Percentiles rank a stretch among this genome's conserved stretches.
phyloP scores from a whole-genome alignment of 495 filamentous ascomycete genomes.

The Neurospora cerealis region DNA sequence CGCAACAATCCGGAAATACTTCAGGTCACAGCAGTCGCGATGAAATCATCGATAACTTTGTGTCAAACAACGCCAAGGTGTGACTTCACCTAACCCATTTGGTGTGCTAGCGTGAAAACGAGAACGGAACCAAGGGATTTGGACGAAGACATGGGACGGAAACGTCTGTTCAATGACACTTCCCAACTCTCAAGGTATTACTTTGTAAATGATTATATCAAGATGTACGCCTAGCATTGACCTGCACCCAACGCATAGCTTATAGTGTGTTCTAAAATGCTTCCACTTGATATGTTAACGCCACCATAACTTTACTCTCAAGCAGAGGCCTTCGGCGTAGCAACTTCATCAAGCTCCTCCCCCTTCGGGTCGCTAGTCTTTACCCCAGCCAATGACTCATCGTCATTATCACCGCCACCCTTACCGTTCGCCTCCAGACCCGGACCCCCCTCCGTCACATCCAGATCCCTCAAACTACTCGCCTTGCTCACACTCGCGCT shows the following conservation, averaged over 20 bases:
- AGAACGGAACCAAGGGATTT: background rate
- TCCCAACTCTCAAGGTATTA: background rate
- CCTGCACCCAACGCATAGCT: background rate
- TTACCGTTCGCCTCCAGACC: background rate
- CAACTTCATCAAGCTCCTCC: conserved; percentile 16
- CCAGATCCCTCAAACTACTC: conserved; percentile 30
- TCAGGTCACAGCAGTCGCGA: background rate
- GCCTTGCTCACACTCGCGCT: conserved; percentile 59
- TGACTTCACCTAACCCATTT: background rate
- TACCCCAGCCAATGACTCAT: conserved; percentile 16
- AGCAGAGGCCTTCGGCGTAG: background rate
- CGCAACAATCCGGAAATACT: background rate
- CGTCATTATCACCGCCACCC: conserved; percentile 6
- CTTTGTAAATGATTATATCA: background rate
- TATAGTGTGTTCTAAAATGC: background rate
- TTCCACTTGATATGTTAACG: background rate
- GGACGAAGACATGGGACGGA: background rate
- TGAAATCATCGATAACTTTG: background rate
- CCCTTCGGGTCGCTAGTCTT: conserved; percentile 23
- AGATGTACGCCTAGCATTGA: background rate
- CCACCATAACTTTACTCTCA: background rate
- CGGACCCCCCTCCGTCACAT: background rate
- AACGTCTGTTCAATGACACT: background rate
- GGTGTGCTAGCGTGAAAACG: background rate
- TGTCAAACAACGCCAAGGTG: background rate